Evolutionary conservation across 768 basidiomycete species (phyloP), one percentile per base, ranked within the genome.

Genomic region (Mycena galericulata): DNA sequence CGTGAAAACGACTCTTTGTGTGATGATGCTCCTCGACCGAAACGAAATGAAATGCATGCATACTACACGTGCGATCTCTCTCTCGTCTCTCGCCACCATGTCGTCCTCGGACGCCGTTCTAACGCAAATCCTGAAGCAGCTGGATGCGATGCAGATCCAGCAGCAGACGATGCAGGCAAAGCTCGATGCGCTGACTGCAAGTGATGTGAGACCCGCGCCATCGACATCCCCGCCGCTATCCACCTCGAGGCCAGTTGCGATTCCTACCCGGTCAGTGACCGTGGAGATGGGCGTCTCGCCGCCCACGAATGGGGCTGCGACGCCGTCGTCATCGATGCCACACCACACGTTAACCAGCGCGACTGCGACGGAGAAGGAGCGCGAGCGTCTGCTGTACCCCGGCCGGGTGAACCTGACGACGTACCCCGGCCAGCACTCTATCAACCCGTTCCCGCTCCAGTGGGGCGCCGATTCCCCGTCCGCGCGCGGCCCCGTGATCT

Each of bases 381-480:
- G 91, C 67, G 92, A 93, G 80, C 92, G 84, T 74, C 73, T 87
- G 32, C 77, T 96, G 24, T 98, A 98, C 76, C 94, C 95, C 9
- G 90, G 90, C 6, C 85, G 95, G 38, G 92, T 97, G 29, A 84
- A 94, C 65, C 83, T 97, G 24, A 95, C 94, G 5, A 97, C 95
- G 2, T 97, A 98, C 78, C 96, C 97, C n/a, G 93, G 93, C 74
- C 96, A 98, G 75, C 90, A 94, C 75, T 95, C 95, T 10, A 95
- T 97, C 75, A 82, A 86, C 41, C 97, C 97, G 0, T 86, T 88
- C 75, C 88, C 90, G 0, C 84, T 99, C 22, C 80, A 83, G 27
- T 98, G 97, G 97, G 96, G 95, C 27, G 93, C 91, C 0, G 29
- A 84, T 3, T 84, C 88, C 49, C 84, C 93, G 24, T 68, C 75